Conservation (phyloP, 2,329 filamentous ascomycete species). For the Aureobasidium vineae region DNA sequence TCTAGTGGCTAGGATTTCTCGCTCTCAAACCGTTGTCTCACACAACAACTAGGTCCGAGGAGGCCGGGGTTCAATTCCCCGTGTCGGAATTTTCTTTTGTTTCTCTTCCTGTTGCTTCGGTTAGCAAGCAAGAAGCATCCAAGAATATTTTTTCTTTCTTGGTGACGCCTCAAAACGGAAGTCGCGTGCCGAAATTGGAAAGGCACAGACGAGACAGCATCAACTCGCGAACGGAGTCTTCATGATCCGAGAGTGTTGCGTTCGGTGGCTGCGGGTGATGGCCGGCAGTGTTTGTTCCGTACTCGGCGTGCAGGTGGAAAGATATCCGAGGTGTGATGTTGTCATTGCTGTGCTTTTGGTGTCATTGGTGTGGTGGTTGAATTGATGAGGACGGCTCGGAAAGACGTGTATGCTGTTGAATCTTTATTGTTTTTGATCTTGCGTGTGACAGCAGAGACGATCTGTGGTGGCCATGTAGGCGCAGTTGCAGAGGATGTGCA, state of each 20-base stretch:
- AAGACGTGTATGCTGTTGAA: conserved; percentile 11
- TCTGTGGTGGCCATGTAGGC: neutral
- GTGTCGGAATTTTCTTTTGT: conserved; percentile 25
- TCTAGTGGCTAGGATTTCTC: conserved; percentile 27
- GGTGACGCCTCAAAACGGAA: neutral
- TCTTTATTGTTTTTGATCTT: neutral
- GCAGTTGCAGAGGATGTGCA: neutral
- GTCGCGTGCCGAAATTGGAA: neutral
- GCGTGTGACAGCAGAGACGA: neutral
- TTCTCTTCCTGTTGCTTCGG: neutral
- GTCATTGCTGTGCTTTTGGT: conserved; percentile 5
- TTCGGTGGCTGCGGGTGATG: neutral
- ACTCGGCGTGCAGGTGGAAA: neutral
- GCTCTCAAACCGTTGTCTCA: conserved; percentile 9
- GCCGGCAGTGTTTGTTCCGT: neutral
- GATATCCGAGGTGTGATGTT: neutral
- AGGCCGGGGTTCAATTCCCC: conserved; percentile 27
- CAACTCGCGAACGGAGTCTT: neutral
- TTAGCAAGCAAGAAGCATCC: too few relatives aligned
- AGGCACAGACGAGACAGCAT: neutral
- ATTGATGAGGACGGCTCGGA: neutral
- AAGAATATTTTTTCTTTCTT: neutral
- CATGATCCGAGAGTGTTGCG: neutral
- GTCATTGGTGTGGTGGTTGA: neutral
- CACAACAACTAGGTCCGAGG: conserved; percentile 10